A percentile compares a stretch with the other conserved stretches of the same genome.
Conservation (phyloP, 768 basidiomycete genomes). For the Russula sp. region DNA sequence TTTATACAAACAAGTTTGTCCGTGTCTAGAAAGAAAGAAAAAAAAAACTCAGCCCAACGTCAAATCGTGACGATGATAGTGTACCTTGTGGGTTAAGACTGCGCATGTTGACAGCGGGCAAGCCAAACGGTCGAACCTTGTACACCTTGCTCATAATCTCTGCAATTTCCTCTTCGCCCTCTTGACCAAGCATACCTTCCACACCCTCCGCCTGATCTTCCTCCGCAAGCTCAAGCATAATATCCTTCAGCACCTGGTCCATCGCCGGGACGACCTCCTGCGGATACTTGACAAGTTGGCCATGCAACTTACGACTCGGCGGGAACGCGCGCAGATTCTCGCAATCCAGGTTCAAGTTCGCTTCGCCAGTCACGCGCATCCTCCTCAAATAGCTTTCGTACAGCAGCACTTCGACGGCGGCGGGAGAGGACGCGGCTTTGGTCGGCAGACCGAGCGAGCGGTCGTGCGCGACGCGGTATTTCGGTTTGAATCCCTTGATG, state of each 20-base stretch:
- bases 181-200: conserved; percentile 72
- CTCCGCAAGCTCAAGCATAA: conserved; percentile 85
- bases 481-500: conserved; percentile 87
- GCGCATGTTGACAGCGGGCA: conserved; percentile 86
- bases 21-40: conserved; percentile 66
- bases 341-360: conserved; percentile 89
- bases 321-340: conserved; percentile 85
- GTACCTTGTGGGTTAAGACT: conserved; percentile 89
- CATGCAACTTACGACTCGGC: conserved; percentile 74
- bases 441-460: conserved; percentile 55
- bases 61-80: conserved; percentile 24
- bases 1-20: conserved; percentile 97
- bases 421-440: conserved; percentile 52
- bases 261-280: conserved; percentile 97
- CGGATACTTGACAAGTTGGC: conserved; percentile 87
- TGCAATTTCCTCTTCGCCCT: conserved; percentile 81
- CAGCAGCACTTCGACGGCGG: conserved; percentile 62
- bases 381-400: conserved; percentile 81
- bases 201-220: conserved; percentile 66
- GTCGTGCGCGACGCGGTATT: conserved; percentile 76
- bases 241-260: conserved; percentile 93
- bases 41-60: neutral
- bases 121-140: conserved; percentile 90
- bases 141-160: conserved; percentile 87
- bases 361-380: conserved; percentile 90